Percentiles rank a stretch among this genome's conserved stretches.
Conservation (phyloP, 345 rosid genomes). For the Hibiscus tridactylites region DNA sequence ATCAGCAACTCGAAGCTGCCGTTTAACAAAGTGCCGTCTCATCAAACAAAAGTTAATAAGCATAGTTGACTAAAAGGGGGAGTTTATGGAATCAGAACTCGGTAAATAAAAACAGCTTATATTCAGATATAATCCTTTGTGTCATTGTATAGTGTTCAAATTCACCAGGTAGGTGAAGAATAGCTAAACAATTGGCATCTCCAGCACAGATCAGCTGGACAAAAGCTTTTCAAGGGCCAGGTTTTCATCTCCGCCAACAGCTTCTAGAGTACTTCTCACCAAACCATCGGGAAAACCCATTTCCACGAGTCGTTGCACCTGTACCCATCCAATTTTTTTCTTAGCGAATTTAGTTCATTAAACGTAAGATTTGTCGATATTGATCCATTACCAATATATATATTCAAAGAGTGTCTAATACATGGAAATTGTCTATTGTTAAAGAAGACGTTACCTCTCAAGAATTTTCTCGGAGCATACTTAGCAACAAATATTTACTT, state of each 20-base stretch:
- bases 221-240: constrained; percentile 89
- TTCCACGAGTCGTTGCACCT: constrained; percentile 89
- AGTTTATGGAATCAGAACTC: background rate
- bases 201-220: constrained; percentile 33
- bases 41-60: background rate
- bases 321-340: constrained; percentile 11
- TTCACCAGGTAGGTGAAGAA: constrained; percentile 3
- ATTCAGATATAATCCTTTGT: constrained; percentile 1
- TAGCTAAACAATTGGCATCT: background rate
- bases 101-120: background rate
- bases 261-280: constrained; percentile 73
- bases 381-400: background rate
- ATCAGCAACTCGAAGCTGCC: background rate
- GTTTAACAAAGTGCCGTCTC: background rate
- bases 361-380: background rate
- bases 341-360: background rate
- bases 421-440: background rate
- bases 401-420: background rate
- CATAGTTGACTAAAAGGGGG: background rate
- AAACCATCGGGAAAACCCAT: constrained; percentile 83
- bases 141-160: constrained; percentile 1
- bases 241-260: constrained; percentile 94
- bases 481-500: no score
- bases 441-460: background rate
- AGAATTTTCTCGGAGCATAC: background rate